phyloP scores from a whole-genome alignment of 169 alveolate genomes.

The Cryptosporidium andersoni region DNA sequence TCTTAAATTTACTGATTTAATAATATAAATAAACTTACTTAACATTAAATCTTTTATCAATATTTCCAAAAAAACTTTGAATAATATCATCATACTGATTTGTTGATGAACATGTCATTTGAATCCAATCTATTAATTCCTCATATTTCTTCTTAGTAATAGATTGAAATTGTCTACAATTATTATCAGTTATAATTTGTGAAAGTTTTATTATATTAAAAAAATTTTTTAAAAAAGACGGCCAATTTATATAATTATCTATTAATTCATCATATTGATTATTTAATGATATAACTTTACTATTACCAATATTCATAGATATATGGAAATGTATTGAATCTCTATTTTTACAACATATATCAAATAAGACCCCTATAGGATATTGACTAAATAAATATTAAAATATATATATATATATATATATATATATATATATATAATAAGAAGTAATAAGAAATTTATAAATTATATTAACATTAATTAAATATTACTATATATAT shows the following conservation, averaged over 20 bases:
- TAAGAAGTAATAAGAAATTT: neutral
- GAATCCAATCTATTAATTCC: constrained; percentile 3
- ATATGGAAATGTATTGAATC: neutral
- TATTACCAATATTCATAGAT: neutral
- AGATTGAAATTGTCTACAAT: constrained; percentile 42
- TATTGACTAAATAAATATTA: constrained; percentile 3
- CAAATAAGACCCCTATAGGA: constrained; percentile 50
- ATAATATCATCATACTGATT: constrained; percentile 9
- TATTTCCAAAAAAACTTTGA: constrained; percentile 7
- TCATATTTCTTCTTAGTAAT: constrained; percentile 27
- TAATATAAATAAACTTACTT: constrained; percentile 27
- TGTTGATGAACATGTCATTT: constrained; percentile 26
- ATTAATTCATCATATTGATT: neutral
- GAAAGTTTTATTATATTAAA: constrained; percentile 51
- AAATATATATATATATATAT: too few relatives aligned
- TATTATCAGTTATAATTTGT: constrained; percentile 24
- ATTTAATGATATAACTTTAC: neutral
- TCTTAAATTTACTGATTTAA: neutral
- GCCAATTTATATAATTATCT: neutral
- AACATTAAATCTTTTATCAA: constrained; percentile 14
- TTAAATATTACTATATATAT: neutral
- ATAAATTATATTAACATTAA: neutral
- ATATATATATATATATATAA: too few relatives aligned
- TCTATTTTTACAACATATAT: constrained; percentile 2
- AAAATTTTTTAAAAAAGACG: constrained; percentile 1